Evolutionary conservation across 2,329 filamentous ascomycete species (phyloP), one percentile per base, ranked within the genome.

Genomic region (Fusarium anthophilum): DNA sequence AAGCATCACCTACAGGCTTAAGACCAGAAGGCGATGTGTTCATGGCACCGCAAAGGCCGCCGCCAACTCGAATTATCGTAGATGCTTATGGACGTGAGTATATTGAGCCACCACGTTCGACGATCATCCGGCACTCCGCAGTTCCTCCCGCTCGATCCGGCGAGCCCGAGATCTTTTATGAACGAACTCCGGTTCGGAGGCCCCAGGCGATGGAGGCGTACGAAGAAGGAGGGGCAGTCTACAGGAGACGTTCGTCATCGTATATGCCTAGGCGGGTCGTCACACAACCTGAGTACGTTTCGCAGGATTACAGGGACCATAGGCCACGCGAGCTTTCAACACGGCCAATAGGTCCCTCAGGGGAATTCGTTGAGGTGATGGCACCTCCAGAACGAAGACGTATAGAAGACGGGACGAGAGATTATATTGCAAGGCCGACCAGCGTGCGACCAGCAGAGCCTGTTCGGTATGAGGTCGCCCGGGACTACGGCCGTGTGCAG

Each of bases 1-100:
- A 86, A 30, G 73, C 81, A 11, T 78, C 83, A 18, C 85, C 87
- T 56, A 83, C 86, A 78, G 87, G 85, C 77, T 81, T 86, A 38
- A 87, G 86, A 45, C 85, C 88, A 28, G 84, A 87, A 62, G 80
- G 80, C 54, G 87, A 88, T 72, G 84, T 87, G 38, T 84, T 85
- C n/a, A 86, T 89, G 83, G 83, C 83, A 5, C 86, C 86, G 53
- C 86, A 85, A 76, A 81, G 86, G 56, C 86, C 89, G 12, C 87
- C 89, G 24, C 84, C 89, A 51, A 86, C 91, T 63, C 90, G 92
- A 70, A 92, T 98, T 72, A 87, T 97, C 39, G 87, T 97, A 62
- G 95, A 98, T 82, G 91, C 93, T 70, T 94, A 91, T 81, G 95
- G 95, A 45, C 93, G 94, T 80, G 91, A 94, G 80, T 98, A 95